Evolutionary conservation across 495 filamentous ascomycete species (phyloP).

Genomic region (Penicillium chermesinum): DNA sequence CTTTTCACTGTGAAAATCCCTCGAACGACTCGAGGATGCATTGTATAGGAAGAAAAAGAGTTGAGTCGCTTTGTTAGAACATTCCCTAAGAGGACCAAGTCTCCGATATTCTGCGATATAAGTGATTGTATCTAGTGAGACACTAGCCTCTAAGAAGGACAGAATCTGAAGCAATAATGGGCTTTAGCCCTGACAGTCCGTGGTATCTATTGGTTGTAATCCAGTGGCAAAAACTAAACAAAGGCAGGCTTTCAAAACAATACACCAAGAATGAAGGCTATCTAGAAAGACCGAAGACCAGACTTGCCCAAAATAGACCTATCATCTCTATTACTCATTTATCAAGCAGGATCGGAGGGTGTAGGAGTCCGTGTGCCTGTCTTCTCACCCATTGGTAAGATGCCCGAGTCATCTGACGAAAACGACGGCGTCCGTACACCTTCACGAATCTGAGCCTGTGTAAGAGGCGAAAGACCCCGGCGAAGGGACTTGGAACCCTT

Average conservation of each 20-base stretch:
- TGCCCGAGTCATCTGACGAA: conserved; percentile 35
- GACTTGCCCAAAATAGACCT: too few species aligned
- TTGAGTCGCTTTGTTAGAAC: too few species aligned
- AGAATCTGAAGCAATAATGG: neutral
- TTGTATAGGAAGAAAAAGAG: too few species aligned
- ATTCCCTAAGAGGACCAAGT: too few species aligned
- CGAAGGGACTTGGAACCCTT: conserved; percentile 32
- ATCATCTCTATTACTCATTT: too few species aligned
- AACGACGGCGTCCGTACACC: conserved; percentile 34
- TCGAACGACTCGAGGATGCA: too few species aligned
- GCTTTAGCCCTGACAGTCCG: neutral
- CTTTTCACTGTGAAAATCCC: too few species aligned
- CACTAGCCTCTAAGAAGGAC: too few species aligned
- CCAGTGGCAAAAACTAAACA: neutral
- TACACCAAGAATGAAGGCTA: neutral
- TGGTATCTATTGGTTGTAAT: neutral
- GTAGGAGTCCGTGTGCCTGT: conserved; percentile 18
- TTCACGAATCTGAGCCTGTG: conserved; percentile 42
- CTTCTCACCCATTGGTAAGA: conserved; percentile 20
- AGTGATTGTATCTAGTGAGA: too few species aligned
- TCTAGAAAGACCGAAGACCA: too few species aligned
- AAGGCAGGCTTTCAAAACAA: neutral
- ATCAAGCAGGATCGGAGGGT: neutral
- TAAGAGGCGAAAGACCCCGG: conserved; percentile 38
- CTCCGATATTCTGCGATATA: too few species aligned